Evolutionary conservation across 345 rosid species (phyloP).

Genomic region (Litchi chinensis): DNA sequence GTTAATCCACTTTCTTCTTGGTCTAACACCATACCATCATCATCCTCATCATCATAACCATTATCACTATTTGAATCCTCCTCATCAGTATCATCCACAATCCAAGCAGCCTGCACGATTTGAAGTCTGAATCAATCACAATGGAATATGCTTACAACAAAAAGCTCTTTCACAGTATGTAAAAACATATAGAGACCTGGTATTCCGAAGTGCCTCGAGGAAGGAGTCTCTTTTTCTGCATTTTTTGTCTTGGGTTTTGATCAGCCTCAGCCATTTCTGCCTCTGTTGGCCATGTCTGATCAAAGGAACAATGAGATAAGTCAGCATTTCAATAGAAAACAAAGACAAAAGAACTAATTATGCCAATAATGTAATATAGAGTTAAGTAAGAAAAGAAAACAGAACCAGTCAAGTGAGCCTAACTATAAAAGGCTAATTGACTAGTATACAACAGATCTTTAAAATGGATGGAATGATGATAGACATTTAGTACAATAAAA

Average conservation of each 20-base stretch:
- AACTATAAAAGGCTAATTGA: background rate
- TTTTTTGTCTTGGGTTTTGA: constrained; percentile 54
- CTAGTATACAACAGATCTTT: background rate
- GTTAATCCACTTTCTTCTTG: constrained; percentile 45
- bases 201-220: constrained; percentile 95
- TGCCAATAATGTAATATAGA: background rate
- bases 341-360: constrained; percentile 4
- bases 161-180: background rate
- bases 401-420: background rate
- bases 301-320: constrained; percentile 24
- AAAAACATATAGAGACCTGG: constrained; percentile 51
- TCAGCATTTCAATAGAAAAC: background rate
- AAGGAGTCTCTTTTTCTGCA: constrained; percentile 57
- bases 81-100: constrained; percentile 70
- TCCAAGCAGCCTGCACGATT: constrained; percentile 91
- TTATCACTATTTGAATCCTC: constrained; percentile 55
- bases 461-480: background rate
- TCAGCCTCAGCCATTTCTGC: constrained; percentile 93
- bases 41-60: constrained; percentile 51
- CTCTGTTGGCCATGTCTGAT: constrained; percentile 96
- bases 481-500: background rate
- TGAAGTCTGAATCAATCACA: background rate
- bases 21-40: constrained; percentile 82
- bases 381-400: background rate
- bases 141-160: background rate